A percentile compares a stretch with the other conserved stretches of the same genome.
Evolutionary conservation across 495 filamentous ascomycete species (phyloP).

Genomic region (Penicillium arizonense): DNA sequence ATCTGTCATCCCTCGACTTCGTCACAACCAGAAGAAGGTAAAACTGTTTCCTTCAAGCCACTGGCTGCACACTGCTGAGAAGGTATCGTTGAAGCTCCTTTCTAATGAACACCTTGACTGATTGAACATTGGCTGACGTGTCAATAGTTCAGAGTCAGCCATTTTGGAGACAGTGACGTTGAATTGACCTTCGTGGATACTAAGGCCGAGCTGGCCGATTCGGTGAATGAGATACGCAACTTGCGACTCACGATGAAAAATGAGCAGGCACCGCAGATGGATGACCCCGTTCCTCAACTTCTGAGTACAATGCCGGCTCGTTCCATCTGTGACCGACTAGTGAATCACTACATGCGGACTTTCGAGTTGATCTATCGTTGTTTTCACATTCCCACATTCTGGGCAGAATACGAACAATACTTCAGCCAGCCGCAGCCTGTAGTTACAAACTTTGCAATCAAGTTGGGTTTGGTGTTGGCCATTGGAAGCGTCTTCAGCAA

Average conservation of each 20-base stretch:
- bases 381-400: conserved; percentile 55
- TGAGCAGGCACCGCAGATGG: conserved; percentile 9
- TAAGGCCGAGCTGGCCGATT: conserved; percentile 11
- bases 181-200: conserved; percentile 8
- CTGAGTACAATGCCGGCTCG: conserved; percentile 16
- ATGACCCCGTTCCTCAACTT: conserved; percentile 19
- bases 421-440: conserved; percentile 27
- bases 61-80: conserved; percentile 34
- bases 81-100: conserved; percentile 27
- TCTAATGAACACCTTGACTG: neutral
- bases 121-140: neutral
- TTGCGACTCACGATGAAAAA: conserved; percentile 19
- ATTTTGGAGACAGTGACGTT: neutral
- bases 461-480: conserved; percentile 22
- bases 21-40: conserved; percentile 29
- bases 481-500: conserved; percentile 12
- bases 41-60: conserved; percentile 41
- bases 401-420: conserved; percentile 43
- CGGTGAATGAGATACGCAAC: conserved; percentile 17
- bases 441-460: conserved; percentile 16
- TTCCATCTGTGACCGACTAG: conserved; percentile 37
- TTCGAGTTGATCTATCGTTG: conserved; percentile 49
- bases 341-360: conserved; percentile 42
- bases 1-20: conserved; percentile 5
- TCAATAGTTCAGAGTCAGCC: conserved; percentile 11